Evolutionary conservation across 495 filamentous ascomycete species (phyloP), one percentile per base, ranked within the genome.

Genomic region (Rostrohypoxylon terebratum): DNA sequence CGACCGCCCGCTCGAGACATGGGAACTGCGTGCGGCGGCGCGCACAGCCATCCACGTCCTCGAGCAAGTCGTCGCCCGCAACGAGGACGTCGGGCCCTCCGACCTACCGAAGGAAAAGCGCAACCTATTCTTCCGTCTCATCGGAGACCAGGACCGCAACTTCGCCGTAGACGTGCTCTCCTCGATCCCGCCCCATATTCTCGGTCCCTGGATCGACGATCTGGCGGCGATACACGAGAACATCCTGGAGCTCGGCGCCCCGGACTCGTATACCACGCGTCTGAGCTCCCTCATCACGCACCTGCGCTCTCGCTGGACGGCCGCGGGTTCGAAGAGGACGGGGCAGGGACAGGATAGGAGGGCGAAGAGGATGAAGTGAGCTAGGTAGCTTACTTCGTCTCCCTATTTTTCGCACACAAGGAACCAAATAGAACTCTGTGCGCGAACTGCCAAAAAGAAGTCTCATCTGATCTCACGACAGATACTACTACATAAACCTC

Each of bases 1-100:
- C 16, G 72, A 77, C 33, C 59, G 47, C 14, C 81, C 82, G 3
- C 78, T 84, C 1, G 65, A 75, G 16, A 59, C 38, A 3, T 72
- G 62, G 42, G 81, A 81, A 59, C 75, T 79, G 1, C 69, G 74
- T 10, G 80, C 81, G 0, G 83, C 83, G 0, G 83, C 81, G 16
- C 77, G 73, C 8, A 77, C 83, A 0, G 73, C 83, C 7, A 75
- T 84, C 13, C 74, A 78, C 62, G 81, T 82, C 14, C 80, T 85
- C 31, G 71, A 76, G 36, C 71, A 76, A n/a, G 79, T 84, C 0
- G 77, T 75, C 18, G 45, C 63, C 44, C 77, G 76, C 44, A 78
- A 78, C 70, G 55, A 63, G 36, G 78, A 80, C 53, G 62, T 77
- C 34, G 73, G 76, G 59, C 55, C 69, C 5, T 59, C 67, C n/a